Base-by-base conservation (phyloP, 495 filamentous ascomycete species). In the Jackrogersella multiformis region DNA sequence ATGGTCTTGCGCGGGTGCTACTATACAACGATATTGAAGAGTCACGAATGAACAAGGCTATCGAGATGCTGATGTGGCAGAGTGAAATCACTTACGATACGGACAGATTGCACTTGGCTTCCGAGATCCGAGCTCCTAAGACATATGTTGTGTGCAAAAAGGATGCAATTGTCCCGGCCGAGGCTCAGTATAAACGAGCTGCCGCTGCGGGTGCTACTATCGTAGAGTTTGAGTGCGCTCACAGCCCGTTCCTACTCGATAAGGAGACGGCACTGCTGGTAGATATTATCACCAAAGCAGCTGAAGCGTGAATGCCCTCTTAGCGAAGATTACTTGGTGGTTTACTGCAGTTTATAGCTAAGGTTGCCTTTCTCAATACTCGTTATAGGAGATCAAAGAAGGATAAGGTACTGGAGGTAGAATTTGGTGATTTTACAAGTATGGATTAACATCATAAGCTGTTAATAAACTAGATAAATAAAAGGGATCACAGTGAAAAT, bases 1-100 rank as follows among this genome's bases (percentile, higher is more conserved):
- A 45, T 0, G 45, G 41, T 0, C 12, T 48, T 34, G 74, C 76
- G 4, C 68, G 44, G 9, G 23, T 56, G 26, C 28, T 73, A 20
- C 69, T 82, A 28, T 74, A 74, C 34, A 65, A 73, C 7, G 77
- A 76, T 12, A 46, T 72, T 0, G 66, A 70, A 15, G 34, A 68
- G 10, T 36, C 49, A 10, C 36, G 49, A 16, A 56, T 73, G 39
- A 69, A 76, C 4, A 57, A 52, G 41, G 69, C 64, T 13, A 45
- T 77, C 5, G 36, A 38, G 9, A 10, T 46, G 35, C 36, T 65
- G 2, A 45, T 58, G 1, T 58, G 36, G 36, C 62, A 65, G 28
- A 65, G 54, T 15, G 45, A 38, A 4, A 18, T 2, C 4, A 28
- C 36, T 7, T 53, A 16, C 18, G 46, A 23, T 4, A 56, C n/a